Base-by-base conservation (phyloP, 2,329 filamentous ascomycete species). In the Fusarium bactridioides region DNA sequence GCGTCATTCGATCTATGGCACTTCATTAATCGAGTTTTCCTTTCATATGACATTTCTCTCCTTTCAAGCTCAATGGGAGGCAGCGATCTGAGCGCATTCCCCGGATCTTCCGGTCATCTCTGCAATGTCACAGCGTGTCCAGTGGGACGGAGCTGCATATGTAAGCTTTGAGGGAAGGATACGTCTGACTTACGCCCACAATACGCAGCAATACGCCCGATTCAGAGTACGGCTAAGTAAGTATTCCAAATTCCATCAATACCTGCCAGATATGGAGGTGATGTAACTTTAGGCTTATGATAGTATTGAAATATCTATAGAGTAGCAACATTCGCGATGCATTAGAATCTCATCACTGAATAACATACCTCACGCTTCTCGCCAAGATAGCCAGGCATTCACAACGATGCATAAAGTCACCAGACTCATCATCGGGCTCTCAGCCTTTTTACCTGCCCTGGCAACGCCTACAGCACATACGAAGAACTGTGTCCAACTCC, bases 351-450 rank as follows among this genome's bases (percentile, higher is more conserved):
- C 12, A 0, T 7, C 9, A 47, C 18, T 15, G 0, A 27, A 7
- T 8, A 10, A 2, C 25, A 19, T 2, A 16, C 19, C 4, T 31
- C 11, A 12, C 11, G 4, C 29, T 31, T 13, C 29, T 11, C 12
- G 4, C 9, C 25, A 16, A 8, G 1, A 5, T 4, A 29, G 0
- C 5, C 19, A 6, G 6, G 5, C 1, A 18, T 29, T 4, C 0
- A 3, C 7, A 9, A 10, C 13, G 0, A 48, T 48, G 45, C 15
- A 48, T 7, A 6, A 4, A 1, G 1, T 2, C 10, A 9, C 25
- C 0, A 0, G 7, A 6, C 4, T 48, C 0, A 0, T 18, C 0
- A 0, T n/a, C 3, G 40, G 54, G 18, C 18, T 57, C 0, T 57
- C 29, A 0, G 10, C 7, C 7, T 5, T 57, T 4, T 10, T 1